phyloP scores from a whole-genome alignment of 139 green algal genomes.

The Asterochloris erici region DNA sequence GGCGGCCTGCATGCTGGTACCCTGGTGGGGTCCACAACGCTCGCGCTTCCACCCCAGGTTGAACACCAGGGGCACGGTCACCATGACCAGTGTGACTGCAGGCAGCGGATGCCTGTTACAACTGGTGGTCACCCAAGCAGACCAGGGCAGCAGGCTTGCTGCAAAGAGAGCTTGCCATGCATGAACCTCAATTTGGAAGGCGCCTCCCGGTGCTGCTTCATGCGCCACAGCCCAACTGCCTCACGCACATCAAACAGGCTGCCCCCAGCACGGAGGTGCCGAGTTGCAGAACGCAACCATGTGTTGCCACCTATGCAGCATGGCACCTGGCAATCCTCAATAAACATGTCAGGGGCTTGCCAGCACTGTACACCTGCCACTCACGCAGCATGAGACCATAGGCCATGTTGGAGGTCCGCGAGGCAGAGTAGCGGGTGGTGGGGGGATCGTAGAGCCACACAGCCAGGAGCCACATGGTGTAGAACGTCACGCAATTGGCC shows the following conservation, averaged over 20 bases:
- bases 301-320: no score
- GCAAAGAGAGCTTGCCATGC: no score
- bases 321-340: no score
- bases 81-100: constrained; percentile 27
- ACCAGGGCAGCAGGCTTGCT: background rate
- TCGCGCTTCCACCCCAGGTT: constrained; percentile 21
- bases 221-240: no score
- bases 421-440: constrained; percentile 27
- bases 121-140: no score
- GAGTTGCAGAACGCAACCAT: no score
- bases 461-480: constrained; percentile 26
- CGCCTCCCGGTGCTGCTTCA: no score
- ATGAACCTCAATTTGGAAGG: no score
- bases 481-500: constrained; percentile 34
- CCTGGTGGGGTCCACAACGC: constrained; percentile 33
- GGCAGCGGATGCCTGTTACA: background rate
- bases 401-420: constrained; percentile 33
- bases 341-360: background rate
- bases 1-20: constrained; percentile 30
- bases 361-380: background rate
- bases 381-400: constrained; percentile 37
- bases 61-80: constrained; percentile 25
- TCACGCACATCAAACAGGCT: no score
- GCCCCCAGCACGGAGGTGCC: no score
- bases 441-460: constrained; percentile 30